Evolutionary conservation across 352 stramenopile genomes (phyloP).

Genomic region (Hyaloperonospora arabidopsidis): DNA sequence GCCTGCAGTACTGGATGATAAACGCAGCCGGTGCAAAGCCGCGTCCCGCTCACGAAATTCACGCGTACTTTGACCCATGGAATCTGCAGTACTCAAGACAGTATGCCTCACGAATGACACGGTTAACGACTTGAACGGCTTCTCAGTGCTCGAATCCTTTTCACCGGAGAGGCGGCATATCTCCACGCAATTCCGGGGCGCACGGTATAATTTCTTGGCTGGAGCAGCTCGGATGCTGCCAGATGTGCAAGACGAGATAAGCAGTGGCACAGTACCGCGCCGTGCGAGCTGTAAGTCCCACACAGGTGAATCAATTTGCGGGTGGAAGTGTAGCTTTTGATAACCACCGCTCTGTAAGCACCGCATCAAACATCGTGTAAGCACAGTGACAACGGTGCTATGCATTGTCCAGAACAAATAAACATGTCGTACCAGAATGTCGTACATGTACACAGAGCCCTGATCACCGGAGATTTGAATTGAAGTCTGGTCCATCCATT

Average conservation of each 20-base stretch:
- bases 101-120: slow-evolving; percentile 45
- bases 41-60: slow-evolving; percentile 73
- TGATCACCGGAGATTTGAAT: slow-evolving; percentile 78
- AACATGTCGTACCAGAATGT: slow-evolving; percentile 58
- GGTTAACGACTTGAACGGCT: slow-evolving; percentile 46
- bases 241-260: slow-evolving; percentile 63
- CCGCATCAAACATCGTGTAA: neutral
- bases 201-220: slow-evolving; percentile 55
- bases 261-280: slow-evolving; percentile 30
- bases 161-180: slow-evolving; percentile 54
- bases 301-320: slow-evolving; percentile 77
- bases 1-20: slow-evolving; percentile 37
- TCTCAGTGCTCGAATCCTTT: slow-evolving; percentile 43
- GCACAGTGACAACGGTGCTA: neutral
- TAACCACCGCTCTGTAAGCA: slow-evolving; percentile 56
- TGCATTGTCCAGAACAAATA: neutral
- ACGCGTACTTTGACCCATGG: slow-evolving; percentile 32
- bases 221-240: slow-evolving; percentile 57
- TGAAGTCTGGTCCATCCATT: slow-evolving; percentile 71
- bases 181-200: slow-evolving; percentile 59
- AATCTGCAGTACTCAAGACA: slow-evolving; percentile 38
- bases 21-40: slow-evolving; percentile 58
- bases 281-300: slow-evolving; percentile 73
- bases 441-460: slow-evolving; percentile 70
- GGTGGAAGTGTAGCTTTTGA: slow-evolving; percentile 75